These are phyloP conservation scores for Bothriochloa decipiens DNA, from an alignment of 176 grass and related monocot species.

Conservation along the genomic window DNA sequence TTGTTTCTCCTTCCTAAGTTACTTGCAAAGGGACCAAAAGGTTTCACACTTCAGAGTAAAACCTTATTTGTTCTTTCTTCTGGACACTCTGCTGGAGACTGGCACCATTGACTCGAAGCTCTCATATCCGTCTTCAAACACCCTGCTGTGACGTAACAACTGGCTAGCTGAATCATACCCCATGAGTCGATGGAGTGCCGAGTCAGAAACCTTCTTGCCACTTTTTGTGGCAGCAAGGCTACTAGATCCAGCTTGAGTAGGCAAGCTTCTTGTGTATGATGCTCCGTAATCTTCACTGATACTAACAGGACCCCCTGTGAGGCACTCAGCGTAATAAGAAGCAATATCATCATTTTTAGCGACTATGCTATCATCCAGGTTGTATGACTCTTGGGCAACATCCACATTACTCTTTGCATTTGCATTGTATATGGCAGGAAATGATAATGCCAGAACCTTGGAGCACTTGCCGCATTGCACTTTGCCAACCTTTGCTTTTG, in stretches of 20 bases:
- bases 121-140: constrained; percentile 58
- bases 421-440: constrained; percentile 40
- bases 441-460: constrained; percentile 66
- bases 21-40: background rate
- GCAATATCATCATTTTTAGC: constrained; percentile 25
- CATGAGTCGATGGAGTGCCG: constrained; percentile 82
- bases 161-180: constrained; percentile 94
- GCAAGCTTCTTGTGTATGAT: constrained; percentile 61
- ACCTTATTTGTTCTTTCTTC: constrained; percentile 55
- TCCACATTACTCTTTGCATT: constrained; percentile 28
- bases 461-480: constrained; percentile 78
- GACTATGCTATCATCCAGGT: background rate
- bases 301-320: constrained; percentile 36
- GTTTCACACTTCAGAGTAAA: background rate
- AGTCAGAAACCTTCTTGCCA: constrained; percentile 47
- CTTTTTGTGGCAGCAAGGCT: constrained; percentile 37
- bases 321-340: constrained; percentile 36
- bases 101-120: constrained; percentile 69
- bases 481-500: constrained; percentile 61
- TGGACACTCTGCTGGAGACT: constrained; percentile 51
- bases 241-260: constrained; percentile 30
- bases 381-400: constrained; percentile 12
- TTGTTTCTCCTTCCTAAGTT: constrained; percentile 15
- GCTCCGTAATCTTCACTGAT: constrained; percentile 47
- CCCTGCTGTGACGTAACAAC: constrained; percentile 54